Conservation (phyloP, 306 rosid genomes). For the Rosa lucieae region DNA sequence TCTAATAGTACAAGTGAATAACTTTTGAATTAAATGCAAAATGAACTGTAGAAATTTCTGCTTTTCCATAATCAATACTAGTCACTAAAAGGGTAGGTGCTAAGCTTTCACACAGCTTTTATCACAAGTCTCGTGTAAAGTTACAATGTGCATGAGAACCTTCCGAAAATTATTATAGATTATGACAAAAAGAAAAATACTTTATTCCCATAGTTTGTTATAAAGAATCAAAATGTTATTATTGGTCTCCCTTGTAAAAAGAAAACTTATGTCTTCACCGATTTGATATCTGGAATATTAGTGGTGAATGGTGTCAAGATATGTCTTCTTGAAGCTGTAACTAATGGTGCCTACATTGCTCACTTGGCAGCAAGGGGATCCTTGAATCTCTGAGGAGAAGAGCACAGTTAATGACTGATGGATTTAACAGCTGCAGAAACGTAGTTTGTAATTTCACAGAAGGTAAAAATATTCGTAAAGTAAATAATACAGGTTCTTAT, state of each 20-base stretch:
- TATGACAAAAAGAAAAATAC: neutral
- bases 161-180: neutral
- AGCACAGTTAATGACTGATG: slow-evolving; percentile 96
- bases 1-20: slow-evolving; percentile 14
- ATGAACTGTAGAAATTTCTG: slow-evolving; percentile 1
- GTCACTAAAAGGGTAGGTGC: neutral
- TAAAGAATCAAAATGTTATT: neutral
- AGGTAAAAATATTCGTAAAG: slow-evolving; percentile 46
- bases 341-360: slow-evolving; percentile 22
- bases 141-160: neutral
- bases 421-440: slow-evolving; percentile 97
- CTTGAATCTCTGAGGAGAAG: slow-evolving; percentile 90
- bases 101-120: neutral
- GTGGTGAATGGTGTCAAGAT: neutral
- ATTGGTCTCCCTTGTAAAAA: neutral
- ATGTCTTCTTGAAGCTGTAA: slow-evolving; percentile 16
- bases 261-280: neutral
- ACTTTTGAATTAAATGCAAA: slow-evolving; percentile 1
- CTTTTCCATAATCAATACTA: slow-evolving; percentile 1
- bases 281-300: slow-evolving; percentile 2
- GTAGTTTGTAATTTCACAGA: slow-evolving; percentile 97
- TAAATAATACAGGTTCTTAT: neutral
- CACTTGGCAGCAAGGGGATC: slow-evolving; percentile 75
- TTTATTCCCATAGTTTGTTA: neutral
- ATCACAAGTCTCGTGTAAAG: neutral